phyloP scores from a whole-genome alignment of 306 rosid genomes.

The Cucurbita pepo region DNA sequence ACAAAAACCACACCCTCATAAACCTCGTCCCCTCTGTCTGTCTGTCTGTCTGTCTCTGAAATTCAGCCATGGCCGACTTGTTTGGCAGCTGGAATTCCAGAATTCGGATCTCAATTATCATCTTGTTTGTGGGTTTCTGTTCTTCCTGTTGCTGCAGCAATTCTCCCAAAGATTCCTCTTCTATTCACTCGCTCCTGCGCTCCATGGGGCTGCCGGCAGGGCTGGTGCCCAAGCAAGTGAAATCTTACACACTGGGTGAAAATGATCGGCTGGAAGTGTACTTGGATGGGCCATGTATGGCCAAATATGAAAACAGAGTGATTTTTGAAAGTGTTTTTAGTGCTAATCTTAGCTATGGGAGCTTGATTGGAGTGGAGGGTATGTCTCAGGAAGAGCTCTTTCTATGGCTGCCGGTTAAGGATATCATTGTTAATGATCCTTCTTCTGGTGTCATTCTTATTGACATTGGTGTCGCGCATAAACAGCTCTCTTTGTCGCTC shows the following conservation, averaged over 20 bases:
- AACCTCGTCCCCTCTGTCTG: background rate
- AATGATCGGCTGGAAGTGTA: conserved; percentile 54
- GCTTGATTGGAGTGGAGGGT: conserved; percentile 71
- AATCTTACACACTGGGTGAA: conserved; percentile 46
- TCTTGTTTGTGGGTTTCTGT: background rate
- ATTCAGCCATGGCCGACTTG: background rate
- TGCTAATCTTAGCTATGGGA: conserved; percentile 75
- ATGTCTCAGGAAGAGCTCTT: conserved; percentile 75
- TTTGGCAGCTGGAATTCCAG: background rate
- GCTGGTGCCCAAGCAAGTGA: conserved; percentile 55
- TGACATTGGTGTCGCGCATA: conserved; percentile 78
- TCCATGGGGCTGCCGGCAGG: conserved; percentile 76
- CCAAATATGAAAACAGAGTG: conserved; percentile 67
- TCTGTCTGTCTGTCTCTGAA: background rate
- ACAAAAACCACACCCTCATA: background rate
- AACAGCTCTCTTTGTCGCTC: conserved; percentile 67
- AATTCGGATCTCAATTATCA: background rate
- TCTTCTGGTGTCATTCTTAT: conserved; percentile 61
- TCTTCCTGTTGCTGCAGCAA: background rate
- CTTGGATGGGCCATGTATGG: conserved; percentile 62
- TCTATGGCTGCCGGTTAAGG: conserved; percentile 79
- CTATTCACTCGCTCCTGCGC: conserved; percentile 67
- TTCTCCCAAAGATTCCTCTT: background rate
- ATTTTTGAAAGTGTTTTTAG: conserved; percentile 47
- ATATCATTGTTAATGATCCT: conserved; percentile 68